Evolutionary conservation across 345 rosid genomes (phyloP), one percentile per base, ranked within the genome.

Genomic region (Eucalyptus sp.): DNA sequence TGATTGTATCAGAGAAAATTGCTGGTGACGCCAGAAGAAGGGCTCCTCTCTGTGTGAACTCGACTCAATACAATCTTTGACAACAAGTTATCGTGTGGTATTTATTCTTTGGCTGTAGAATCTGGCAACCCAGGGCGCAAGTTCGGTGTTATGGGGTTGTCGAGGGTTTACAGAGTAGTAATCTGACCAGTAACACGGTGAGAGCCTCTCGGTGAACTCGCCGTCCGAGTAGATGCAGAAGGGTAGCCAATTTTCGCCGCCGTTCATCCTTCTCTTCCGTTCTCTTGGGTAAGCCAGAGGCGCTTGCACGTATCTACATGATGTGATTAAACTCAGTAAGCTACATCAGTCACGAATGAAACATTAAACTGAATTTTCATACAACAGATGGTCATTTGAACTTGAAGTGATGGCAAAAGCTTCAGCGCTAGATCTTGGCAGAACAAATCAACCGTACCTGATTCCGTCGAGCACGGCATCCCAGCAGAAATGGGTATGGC

Each of bases 401-500:
- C n/a, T 46, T 60, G 51, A 62, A 37, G 48, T 37, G 83, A 76
- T 76, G 13, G 48, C 81, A 20, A 76, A 76, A 76, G 27, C 48
- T 10, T 37, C 83, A 76, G 27, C 83, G 14, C 15, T 3, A 76
- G 83, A 20, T 76, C 48, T 3, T 76, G 27, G 83, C 48, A 37
- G 83, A 76, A 76, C 27, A 76, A 76, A 10, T 27, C 44, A 14
- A 18, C 24, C 24, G 51, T 92, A 95, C 97, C 96, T 94, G 93
- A 95, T 93, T 81, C 96, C 96, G 86, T 95, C 93, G 60, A 95
- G 90, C 86, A 89, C 71, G 31, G 94, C 93, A 89, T 95, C 97
- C 97, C 97, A 95, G 90, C 94, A 93, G 89, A 95, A 94, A 92
- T 94, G 96, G n/a, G 97, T 95, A 91, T 95, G 97, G 85, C 96